phyloP scores from a whole-genome alignment of 441 rosid genomes.

The Populus hybrid region DNA sequence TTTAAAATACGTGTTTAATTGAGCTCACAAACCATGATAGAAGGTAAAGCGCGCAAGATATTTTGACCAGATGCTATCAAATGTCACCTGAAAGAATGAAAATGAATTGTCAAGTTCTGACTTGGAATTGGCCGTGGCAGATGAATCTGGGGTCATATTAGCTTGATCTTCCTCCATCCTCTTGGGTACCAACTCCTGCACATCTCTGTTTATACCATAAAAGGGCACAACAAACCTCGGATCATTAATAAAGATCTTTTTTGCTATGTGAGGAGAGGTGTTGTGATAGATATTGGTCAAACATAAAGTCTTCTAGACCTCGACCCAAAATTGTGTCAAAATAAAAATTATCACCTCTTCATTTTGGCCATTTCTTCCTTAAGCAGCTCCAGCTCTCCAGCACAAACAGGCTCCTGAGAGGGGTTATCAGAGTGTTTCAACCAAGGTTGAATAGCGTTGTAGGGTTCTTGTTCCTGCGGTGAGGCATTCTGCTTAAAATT shows the following conservation, averaged over 20 bases:
- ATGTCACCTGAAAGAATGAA: constrained; percentile 60
- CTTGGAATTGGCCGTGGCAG: constrained; percentile 47
- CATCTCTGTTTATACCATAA: constrained; percentile 45
- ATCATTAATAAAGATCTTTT: constrained; percentile 3
- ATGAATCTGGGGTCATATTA: constrained; percentile 63
- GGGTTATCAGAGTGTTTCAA: constrained; percentile 41
- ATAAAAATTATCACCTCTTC: constrained; percentile 43
- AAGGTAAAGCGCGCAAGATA: not conserved
- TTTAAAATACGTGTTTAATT: not conserved
- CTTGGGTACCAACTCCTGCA: constrained; percentile 40
- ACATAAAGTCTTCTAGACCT: not conserved
- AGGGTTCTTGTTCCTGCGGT: constrained; percentile 39
- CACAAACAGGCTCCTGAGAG: constrained; percentile 32
- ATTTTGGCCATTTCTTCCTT: constrained; percentile 58
- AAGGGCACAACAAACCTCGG: constrained; percentile 4
- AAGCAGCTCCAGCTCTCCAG: constrained; percentile 47
- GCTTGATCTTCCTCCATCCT: constrained; percentile 51
- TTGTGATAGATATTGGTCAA: not conserved
- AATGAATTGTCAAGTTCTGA: constrained; percentile 46
- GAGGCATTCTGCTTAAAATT: constrained; percentile 37
- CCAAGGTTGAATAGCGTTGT: constrained; percentile 32
- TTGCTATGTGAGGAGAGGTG: not conserved
- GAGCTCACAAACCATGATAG: not conserved
- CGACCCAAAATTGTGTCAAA: not conserved
- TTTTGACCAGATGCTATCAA: not conserved